phyloP scores from a whole-genome alignment of 148 eudicot species.

The Arbutus unedo region DNA sequence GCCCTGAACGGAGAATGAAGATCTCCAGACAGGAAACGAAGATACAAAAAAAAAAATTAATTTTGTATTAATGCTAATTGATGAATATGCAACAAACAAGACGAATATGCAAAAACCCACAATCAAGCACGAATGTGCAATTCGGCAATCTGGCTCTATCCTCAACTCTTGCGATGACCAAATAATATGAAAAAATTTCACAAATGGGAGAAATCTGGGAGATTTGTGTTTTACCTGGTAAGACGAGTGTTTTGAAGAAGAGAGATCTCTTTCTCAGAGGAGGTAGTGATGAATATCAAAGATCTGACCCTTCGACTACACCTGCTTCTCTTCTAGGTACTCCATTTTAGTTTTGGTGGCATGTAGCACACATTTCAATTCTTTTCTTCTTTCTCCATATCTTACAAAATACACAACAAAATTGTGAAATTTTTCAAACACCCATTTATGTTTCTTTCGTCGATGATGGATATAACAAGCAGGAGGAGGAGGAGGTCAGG shows the following conservation, averaged over 20 bases:
- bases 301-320: slow-evolving; percentile 22
- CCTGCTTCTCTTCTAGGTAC: slow-evolving; percentile 19
- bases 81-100: too few relatives aligned
- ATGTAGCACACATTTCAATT: slow-evolving; percentile 14
- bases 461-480: not conserved
- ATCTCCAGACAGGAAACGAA: too few relatives aligned
- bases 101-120: too few relatives aligned
- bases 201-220: not conserved
- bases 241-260: slow-evolving; percentile 15
- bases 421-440: not conserved
- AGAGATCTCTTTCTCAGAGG: slow-evolving; percentile 7
- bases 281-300: not conserved
- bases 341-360: slow-evolving; percentile 23
- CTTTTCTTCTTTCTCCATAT: slow-evolving; percentile 24
- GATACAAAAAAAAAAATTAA: too few relatives aligned
- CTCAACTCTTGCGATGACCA: not conserved
- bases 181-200: not conserved
- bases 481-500: too few relatives aligned
- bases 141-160: not conserved
- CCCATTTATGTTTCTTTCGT: not conserved
- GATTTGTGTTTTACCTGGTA: slow-evolving; percentile 10
- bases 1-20: too few relatives aligned
- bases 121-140: not conserved
- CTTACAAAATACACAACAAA: not conserved
- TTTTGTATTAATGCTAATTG: too few relatives aligned